Base-by-base conservation (phyloP, 768 basidiomycete species). In the Naganishia vishniacii region DNA sequence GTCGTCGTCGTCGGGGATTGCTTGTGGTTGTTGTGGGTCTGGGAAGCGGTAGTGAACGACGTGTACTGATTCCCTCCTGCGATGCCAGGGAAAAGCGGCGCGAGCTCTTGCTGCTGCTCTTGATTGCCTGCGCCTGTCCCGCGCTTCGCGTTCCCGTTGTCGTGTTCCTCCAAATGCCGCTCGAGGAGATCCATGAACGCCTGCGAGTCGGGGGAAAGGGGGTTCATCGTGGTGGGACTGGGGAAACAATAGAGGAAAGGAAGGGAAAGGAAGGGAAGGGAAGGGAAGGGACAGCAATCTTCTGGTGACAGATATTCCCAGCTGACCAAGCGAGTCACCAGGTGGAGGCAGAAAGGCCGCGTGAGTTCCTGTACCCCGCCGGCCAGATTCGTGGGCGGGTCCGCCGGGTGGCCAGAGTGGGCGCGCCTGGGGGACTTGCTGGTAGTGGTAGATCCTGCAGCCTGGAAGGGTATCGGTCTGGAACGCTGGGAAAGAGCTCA, bases 131-230 rank as follows among this genome's bases (percentile, higher is more conserved):
- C 15, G 37, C 4, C 25, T 11, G 25, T 61, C 3, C 11, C n/a
- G 42, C 9, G 16, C 11, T 13, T 9, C 18, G 48, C 23, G 18
- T 15, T 15, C 16, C 34, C 16, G 45, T 15, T 46, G 13, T 64
- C 63, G 37, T 64, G 44, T 28, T 48, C 65, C 8, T 15, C 26
- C 7, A 67, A 40, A 29, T 67, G 65, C 8, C 40, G 53, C 32
- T 67, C 65, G 34, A 67, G 61, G 26, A 67, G 45, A 12, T 37
- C 45, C 53, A 67, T 59, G 46, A 67, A 67, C 47, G 53, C 65
- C 32, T 42, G 49, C 6, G 61, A 62, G 37, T 44, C 62, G 7
- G 65, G 65, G n/a, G 65, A 67, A 23, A 67, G 44, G 12, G 63
- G 63, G 28, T 13, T 28, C 20, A 28, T 49, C 25, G 25, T 49